A percentile compares a stretch with the other conserved stretches of the same genome.
Evolutionary conservation across 495 filamentous ascomycete species (phyloP).

Genomic region (Neurospora sp.): DNA sequence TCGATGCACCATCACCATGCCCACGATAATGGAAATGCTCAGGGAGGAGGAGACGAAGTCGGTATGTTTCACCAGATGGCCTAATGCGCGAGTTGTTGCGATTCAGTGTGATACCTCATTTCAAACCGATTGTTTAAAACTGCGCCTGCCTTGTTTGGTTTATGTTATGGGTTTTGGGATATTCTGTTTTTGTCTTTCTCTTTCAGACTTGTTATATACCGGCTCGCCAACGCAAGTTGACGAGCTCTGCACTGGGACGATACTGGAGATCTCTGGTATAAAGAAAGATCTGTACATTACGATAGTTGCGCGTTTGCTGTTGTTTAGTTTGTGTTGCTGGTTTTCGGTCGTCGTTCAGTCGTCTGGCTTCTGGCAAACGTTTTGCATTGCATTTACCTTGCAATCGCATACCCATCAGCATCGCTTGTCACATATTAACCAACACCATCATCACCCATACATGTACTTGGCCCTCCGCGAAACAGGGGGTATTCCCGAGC

Average conservation of each 20-base stretch:
- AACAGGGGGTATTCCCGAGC: conserved; percentile 6
- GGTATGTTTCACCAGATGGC: conserved; percentile 89
- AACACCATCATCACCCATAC: conserved; percentile 21
- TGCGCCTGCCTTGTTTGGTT: conserved; percentile 14
- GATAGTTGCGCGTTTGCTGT: conserved; percentile 28
- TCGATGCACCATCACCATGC: conserved; percentile 58
- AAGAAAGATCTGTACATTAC: conserved; percentile 35
- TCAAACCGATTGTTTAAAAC: conserved; percentile 20
- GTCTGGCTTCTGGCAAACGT: conserved; percentile 28
- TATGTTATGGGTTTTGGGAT: conserved; percentile 10
- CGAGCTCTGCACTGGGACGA: conserved; percentile 25
- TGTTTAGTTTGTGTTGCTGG: conserved; percentile 30
- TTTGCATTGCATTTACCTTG: conserved; percentile 20
- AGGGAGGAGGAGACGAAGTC: conserved; percentile 73
- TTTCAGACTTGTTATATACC: conserved; percentile 33
- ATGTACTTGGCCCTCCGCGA: conserved; percentile 7
- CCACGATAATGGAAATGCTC: conserved; percentile 58
- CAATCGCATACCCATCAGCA: conserved; percentile 21
- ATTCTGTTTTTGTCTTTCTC: conserved; percentile 21
- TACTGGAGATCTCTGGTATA: conserved; percentile 26
- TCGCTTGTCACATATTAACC: conserved; percentile 30
- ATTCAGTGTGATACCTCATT: conserved; percentile 43
- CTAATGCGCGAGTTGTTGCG: conserved; percentile 39
- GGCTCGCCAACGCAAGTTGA: conserved; percentile 26
- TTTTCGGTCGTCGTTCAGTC: conserved; percentile 30